These are phyloP conservation scores for Tremella mesenterica DNA, from an alignment of 768 basidiomycete genomes.

Conservation along the genomic window DNA sequence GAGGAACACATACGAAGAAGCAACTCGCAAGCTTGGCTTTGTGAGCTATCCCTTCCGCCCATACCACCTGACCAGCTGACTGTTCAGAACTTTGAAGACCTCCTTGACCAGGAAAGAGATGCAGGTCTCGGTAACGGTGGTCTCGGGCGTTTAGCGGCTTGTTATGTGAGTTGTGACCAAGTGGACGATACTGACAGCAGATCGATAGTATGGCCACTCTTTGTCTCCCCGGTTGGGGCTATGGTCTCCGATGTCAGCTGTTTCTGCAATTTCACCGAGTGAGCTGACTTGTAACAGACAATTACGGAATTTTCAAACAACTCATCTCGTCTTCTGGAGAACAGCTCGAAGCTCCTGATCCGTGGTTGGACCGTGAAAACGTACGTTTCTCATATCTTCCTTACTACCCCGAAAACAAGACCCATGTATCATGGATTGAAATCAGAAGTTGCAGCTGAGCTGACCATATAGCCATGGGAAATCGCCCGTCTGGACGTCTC, in stretches of 20 bases:
- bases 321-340: conserved; percentile 55
- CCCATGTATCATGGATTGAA: neutral
- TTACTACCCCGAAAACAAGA: neutral
- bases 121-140: conserved; percentile 93
- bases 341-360: conserved; percentile 49
- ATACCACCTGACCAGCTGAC: conserved; percentile 13
- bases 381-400: conserved; percentile 9
- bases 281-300: conserved; percentile 42
- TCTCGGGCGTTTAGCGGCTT: conserved; percentile 89
- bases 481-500: conserved; percentile 56
- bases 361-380: conserved; percentile 46
- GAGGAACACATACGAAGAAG: conserved; percentile 62
- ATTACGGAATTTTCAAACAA: conserved; percentile 93
- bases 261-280: neutral
- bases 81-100: conserved; percentile 61
- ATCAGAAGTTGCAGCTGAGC: neutral
- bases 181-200: conserved; percentile 2
- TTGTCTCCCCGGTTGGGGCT: conserved; percentile 90
- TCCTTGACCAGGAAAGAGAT: conserved; percentile 81
- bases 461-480: conserved; percentile 39
- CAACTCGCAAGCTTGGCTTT: conserved; percentile 73
- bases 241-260: conserved; percentile 65
- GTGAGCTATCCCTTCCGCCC: conserved; percentile 9
- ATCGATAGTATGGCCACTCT: conserved; percentile 77
- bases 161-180: conserved; percentile 56